Evolutionary conservation across 1,284 basidiomycete species (phyloP).

Genomic region (Coriolopsis trogii): DNA sequence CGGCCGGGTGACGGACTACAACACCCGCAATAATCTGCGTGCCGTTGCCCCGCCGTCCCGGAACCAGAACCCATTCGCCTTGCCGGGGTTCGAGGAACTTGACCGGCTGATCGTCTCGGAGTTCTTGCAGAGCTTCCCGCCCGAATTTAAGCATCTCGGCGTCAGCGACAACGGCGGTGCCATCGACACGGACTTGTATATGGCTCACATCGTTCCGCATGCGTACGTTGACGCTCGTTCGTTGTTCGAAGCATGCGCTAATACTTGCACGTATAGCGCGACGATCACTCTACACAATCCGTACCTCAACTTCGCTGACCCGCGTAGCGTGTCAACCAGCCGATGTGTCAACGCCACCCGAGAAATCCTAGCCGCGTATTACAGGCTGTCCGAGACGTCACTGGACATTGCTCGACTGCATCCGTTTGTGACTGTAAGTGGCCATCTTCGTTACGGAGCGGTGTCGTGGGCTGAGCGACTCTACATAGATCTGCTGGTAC

Average conservation of each 20-base stretch:
- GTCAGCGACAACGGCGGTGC: constrained; percentile 57
- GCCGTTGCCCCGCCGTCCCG: constrained; percentile 60
- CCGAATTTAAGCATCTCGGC: constrained; percentile 63
- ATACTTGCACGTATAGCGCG: no score
- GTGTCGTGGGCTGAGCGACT: not conserved
- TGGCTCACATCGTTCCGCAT: constrained; percentile 82
- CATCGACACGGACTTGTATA: constrained; percentile 79
- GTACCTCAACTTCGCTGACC: constrained; percentile 73
- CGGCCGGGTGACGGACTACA: constrained; percentile 80
- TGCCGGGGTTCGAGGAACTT: constrained; percentile 66
- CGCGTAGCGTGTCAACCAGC: constrained; percentile 61
- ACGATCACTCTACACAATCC: constrained; percentile 82
- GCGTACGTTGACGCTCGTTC: constrained; percentile 56
- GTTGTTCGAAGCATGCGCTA: not conserved
- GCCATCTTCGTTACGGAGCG: not conserved
- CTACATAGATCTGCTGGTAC: constrained; percentile 80
- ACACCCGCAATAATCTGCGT: constrained; percentile 70
- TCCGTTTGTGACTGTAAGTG: constrained; percentile 75
- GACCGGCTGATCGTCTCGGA: constrained; percentile 66
- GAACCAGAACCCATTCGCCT: constrained; percentile 66
- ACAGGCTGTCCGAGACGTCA: constrained; percentile 73
- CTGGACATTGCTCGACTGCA: constrained; percentile 77
- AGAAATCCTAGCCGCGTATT: constrained; percentile 72
- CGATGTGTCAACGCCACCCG: constrained; percentile 75
- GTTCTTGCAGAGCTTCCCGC: constrained; percentile 71